Base-by-base conservation (phyloP, 768 basidiomycete genomes). In the Trametes cubensis region DNA sequence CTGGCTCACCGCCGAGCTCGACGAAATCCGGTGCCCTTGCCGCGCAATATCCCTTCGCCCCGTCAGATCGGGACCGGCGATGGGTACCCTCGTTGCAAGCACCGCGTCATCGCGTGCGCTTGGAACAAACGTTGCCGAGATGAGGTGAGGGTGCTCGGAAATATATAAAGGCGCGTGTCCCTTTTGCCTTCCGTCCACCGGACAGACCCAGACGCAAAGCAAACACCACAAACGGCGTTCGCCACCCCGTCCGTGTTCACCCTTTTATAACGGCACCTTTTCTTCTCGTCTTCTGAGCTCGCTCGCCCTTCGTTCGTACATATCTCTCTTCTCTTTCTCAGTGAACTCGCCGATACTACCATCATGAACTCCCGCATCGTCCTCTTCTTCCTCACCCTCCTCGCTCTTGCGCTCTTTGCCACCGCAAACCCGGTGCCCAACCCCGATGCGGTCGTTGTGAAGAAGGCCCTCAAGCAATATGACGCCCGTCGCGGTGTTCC, bases 371-470 rank as follows among this genome's bases (percentile, higher is more conserved):
- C 63, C 45, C 67, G 64, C 45, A 26, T 70, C 42, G 58, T 72
- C 30, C 59, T 70, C 44, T 44, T 73, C 45, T 62, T 71, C 63
- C 41, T 67, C 53, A 58, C 69, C 28, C 47, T 74, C 62, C 48
- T 72, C 44, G 60, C 71, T 51, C 59, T 72, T 51, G 63, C 66
- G 41, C 45, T 70, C 42, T 63, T 65, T 41, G 64, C 59, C 26
- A 46, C 66, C 39, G 65, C 70, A 18, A 67, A 64, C 40, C 67
- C 71, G 42, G 52, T 63, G 46, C 66, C 64, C 8, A 39, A 47
- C 39, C 23, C 48, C 5, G 59, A 66, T 18, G 58, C 34, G 2
- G 60, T 25, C 18, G 30, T 58, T 25, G 53, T 60, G 51, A 66
- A 66, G 65, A 62, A 55, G 58, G 54, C 61, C 3, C 58, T 63